Evolutionary conservation across 164 flowering plant species (phyloP).

Genomic region (Aristolochia californica): DNA sequence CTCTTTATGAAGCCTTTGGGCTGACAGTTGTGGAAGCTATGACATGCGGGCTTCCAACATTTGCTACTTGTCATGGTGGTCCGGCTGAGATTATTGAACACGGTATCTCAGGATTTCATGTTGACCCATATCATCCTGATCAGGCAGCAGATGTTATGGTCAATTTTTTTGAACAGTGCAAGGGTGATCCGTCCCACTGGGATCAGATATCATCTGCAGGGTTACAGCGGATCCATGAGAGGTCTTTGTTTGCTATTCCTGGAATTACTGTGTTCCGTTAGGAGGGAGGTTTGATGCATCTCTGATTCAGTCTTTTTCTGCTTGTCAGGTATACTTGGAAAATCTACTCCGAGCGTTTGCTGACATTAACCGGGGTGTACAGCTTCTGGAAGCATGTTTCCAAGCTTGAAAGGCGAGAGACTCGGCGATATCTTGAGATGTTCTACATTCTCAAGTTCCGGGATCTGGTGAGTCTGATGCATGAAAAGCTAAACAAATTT

Average conservation of each 20-base stretch:
- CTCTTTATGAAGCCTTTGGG: constrained; percentile 92
- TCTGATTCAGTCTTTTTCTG: neutral
- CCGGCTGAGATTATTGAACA: constrained; percentile 93
- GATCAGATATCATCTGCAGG: constrained; percentile 51
- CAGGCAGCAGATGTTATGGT: constrained; percentile 44
- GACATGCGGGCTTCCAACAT: constrained; percentile 95
- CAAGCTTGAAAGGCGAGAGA: constrained; percentile 92
- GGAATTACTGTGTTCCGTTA: no score
- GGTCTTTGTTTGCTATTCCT: constrained; percentile 22
- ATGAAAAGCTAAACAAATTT: neutral
- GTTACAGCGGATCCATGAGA: constrained; percentile 59
- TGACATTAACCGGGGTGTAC: constrained; percentile 95
- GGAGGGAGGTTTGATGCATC: neutral
- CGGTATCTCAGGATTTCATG: constrained; percentile 83
- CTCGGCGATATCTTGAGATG: constrained; percentile 93
- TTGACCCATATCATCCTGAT: constrained; percentile 94
- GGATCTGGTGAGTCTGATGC: constrained; percentile 40
- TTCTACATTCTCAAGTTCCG: constrained; percentile 90
- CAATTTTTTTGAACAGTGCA: constrained; percentile 53
- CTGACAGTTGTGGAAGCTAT: constrained; percentile 96
- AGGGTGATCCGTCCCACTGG: constrained; percentile 67
- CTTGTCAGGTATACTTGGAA: constrained; percentile 95
- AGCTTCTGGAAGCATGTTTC: constrained; percentile 99
- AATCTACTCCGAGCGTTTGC: constrained; percentile 80
- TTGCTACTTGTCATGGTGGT: constrained; percentile 97